Percentiles rank a stretch among this genome's conserved stretches.
Conservation (phyloP, 1,139 yeast genomes). For the Arxiozyma heterogenica region DNA sequence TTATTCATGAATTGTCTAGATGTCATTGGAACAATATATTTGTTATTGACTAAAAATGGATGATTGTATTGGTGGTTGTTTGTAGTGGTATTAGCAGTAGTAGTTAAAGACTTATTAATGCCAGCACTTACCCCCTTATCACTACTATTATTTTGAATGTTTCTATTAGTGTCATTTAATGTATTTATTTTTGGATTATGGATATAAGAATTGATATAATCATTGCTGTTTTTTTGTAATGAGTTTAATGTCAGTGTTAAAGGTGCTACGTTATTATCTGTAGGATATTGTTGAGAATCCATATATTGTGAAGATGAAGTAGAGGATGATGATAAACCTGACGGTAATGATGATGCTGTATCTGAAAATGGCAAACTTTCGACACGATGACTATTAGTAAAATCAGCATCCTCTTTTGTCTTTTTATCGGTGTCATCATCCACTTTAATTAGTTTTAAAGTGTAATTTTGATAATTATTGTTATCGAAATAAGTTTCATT, state of each 20-base stretch:
- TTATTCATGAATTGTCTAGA: neutral
- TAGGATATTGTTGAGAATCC: neutral
- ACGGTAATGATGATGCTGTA: neutral
- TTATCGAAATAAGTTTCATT: conserved; percentile 29
- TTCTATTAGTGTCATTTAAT: neutral
- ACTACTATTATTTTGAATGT: neutral
- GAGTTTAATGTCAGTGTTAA: neutral
- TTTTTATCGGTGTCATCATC: neutral
- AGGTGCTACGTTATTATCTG: neutral
- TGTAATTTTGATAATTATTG: conserved; percentile 27
- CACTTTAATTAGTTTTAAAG: conserved; percentile 5
- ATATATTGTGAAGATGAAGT: neutral
- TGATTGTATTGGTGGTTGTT: neutral
- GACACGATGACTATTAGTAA: neutral
- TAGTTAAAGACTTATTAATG: neutral
- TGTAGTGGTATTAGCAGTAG: neutral
- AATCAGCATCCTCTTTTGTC: no score
- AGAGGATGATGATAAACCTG: neutral
- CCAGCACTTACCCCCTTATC: neutral
- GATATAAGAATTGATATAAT: neutral
- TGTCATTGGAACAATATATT: conserved; percentile 4
- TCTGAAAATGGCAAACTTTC: neutral
- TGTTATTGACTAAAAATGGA: conserved; percentile 1
- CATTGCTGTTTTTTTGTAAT: neutral
- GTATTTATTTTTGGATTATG: neutral